These are phyloP conservation scores for Coniophora puteana DNA, from an alignment of 1,284 basidiomycete species.

Conservation along the genomic window DNA sequence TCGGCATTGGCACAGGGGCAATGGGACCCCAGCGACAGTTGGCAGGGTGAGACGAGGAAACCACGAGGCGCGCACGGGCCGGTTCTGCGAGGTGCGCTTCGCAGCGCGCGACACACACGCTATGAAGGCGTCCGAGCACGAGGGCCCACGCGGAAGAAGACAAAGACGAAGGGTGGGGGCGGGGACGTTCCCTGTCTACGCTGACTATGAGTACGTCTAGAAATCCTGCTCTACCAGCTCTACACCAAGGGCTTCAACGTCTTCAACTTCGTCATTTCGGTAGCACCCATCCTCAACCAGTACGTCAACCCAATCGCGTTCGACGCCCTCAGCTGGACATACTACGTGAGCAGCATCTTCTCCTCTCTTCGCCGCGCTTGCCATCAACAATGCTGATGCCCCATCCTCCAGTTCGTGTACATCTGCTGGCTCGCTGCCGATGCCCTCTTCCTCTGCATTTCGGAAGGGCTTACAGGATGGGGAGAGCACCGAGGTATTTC, in stretches of 20 bases:
- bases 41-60: too few species aligned
- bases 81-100: too few species aligned
- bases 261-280: slow-evolving; percentile 63
- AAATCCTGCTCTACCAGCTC: slow-evolving; percentile 67
- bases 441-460: slow-evolving; percentile 59
- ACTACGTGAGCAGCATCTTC: slow-evolving; percentile 39
- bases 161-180: too few species aligned
- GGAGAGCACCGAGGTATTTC: too few species aligned
- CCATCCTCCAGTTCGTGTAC: slow-evolving; percentile 49
- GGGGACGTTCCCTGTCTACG: slow-evolving; percentile 76
- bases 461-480: too few species aligned
- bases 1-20: too few species aligned
- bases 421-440: slow-evolving; percentile 66
- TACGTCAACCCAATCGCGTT: slow-evolving; percentile 78
- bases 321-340: slow-evolving; percentile 57
- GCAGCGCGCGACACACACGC: too few species aligned
- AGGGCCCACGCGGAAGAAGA: too few species aligned
- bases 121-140: too few species aligned
- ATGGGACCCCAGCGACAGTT: too few species aligned
- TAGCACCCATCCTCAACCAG: slow-evolving; percentile 76
- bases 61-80: too few species aligned
- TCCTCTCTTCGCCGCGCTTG: slow-evolving; percentile 1
- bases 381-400: background rate
- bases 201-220: slow-evolving; percentile 59
- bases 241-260: slow-evolving; percentile 79